Base-by-base conservation (phyloP, 2,329 filamentous ascomycete genomes). In the Neonectria faginata region DNA sequence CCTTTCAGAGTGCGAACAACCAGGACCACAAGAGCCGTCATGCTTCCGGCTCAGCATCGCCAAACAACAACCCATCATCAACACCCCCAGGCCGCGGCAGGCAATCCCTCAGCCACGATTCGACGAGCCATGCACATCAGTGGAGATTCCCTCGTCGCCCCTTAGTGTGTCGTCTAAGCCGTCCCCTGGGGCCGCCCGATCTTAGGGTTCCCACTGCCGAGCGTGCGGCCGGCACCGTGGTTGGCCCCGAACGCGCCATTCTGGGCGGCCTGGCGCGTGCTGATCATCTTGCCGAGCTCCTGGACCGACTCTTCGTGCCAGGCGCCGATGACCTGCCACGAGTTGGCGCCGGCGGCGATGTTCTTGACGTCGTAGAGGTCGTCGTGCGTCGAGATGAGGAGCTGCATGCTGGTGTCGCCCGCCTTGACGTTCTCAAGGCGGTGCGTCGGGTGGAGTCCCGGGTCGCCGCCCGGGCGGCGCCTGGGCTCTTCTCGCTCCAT, bases 321-420 rank as follows among this genome's bases (percentile, higher is more conserved):
- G n/a, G 67, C 42, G 2, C 70, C 70, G 45, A 72, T 60, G 9
- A 71, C 65, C 16, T 72, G 70, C 62, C 67, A 70, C 2, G 69
- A 52, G 25, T 60, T 47, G 39, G 18, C 9, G 9, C 67, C 69
- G 20, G 64, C 27, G 12, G 55, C 61, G 20, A 72, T 51, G 1
- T 47, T 51, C 47, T 62, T 58, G 5, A 67, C 67, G 22, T 71
- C 14, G 29, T 72, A 72, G 10, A 71, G 48, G 18, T 71, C 65
- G 36, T 71, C 69, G 25, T 68, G 70, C 7, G 67, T 71, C 11
- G 70, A 72, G 1, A 72, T 33, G 25, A 72, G 42, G 2, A 72
- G 59, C 47, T 72, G 70, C 7, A 71, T 61, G 27, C 69, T 39
- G 14, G 51, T 42, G 5, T 70, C 68, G 20, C 68, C 68, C 7